Base-by-base conservation (phyloP, 108 stramenopile species). In the Pseudonitzschia delicatissima region DNA sequence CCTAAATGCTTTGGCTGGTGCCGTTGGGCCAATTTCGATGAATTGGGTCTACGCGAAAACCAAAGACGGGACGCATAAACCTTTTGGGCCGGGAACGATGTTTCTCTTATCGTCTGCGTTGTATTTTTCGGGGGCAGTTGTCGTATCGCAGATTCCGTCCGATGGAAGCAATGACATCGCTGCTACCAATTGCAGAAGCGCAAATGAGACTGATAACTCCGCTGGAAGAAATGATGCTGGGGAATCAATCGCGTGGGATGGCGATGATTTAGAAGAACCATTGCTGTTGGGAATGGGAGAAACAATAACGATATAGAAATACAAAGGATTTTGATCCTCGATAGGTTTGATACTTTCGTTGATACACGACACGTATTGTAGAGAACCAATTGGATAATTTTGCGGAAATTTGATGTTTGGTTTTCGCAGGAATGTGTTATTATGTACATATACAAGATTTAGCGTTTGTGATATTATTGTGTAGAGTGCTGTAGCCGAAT, bases 41-140 rank as follows among this genome's bases (percentile, higher is more conserved):
- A 68, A 88, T 42, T 77, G 72, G 55, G 72, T 89, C 9, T 92
- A 92, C 60, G 61, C 77, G 11, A 57, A 57, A 44, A 90, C 91
- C 57, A 82, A 88, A 53, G 66, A 87, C 64, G 45, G 11, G 0
- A 4, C 33, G 20, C 4, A 21, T 7, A 2, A 7, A 18, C 21
- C 64, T 45, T 74, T 77, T 55, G 87, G 87, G 8, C 83, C 82
- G 32, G 90, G 90, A 5, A 85, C 82, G 7, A 88, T 92, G 90
- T 92, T 87, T 66, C 53, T 92, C n/a, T 85, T 76, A 62, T 86
- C 87, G 0, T 58, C 90, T 7, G 51, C 57, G 21, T 52, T 92
- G 15, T 88, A 92, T 48, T 47, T 80, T 31, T 47, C 86, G 44
- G 90, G 87, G 18, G 74, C 81, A 27, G 36, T 85, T 5, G 29